Percentiles rank a stretch among this genome's conserved stretches.
Evolutionary conservation across 768 basidiomycete species (phyloP).

Genomic region (Leccinum aurantiacum): DNA sequence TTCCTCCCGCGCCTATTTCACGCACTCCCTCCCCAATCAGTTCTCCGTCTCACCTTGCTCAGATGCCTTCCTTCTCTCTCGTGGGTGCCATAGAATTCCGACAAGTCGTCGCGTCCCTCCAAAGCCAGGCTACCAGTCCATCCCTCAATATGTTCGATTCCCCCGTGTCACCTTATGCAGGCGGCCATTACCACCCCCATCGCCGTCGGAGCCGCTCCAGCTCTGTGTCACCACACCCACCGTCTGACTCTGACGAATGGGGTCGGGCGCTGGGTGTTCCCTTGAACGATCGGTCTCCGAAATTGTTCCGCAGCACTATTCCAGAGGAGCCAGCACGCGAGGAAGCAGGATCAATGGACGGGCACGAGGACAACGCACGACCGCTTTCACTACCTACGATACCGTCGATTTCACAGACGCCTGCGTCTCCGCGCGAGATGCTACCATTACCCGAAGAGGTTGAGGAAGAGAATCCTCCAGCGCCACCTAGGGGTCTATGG

Average conservation of each 20-base stretch:
- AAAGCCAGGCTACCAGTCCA: conserved; percentile 60
- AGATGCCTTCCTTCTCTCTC: conserved; percentile 84
- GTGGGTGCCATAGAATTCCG: conserved; percentile 96
- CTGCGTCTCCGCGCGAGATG: conserved; percentile 43
- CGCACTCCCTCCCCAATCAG: conserved; percentile 53
- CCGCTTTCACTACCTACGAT: conserved; percentile 35
- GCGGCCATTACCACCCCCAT: conserved; percentile 66
- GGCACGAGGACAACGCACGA: conserved; percentile 9
- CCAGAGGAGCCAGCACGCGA: conserved; percentile 16
- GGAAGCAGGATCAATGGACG: conserved; percentile 6
- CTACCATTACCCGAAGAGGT: conserved; percentile 43
- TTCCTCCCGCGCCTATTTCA: conserved; percentile 40
- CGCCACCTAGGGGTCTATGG: conserved; percentile 39
- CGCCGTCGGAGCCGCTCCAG: conserved; percentile 28
- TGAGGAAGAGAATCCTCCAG: conserved; percentile 41
- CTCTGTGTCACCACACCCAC: conserved; percentile 32
- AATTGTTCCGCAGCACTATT: conserved; percentile 33
- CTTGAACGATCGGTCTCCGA: conserved; percentile 50
- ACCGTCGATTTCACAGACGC: conserved; percentile 59
- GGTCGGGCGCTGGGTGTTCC: conserved; percentile 51
- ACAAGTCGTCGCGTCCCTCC: conserved; percentile 81
- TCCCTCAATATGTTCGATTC: conserved; percentile 67
- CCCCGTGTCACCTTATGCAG: conserved; percentile 67
- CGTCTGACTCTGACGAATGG: conserved; percentile 45
- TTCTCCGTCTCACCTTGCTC: conserved; percentile 38